A percentile compares a stretch with the other conserved stretches of the same genome.
Evolutionary conservation across 306 rosid species (phyloP).

Genomic region (Cicer judaicum): DNA sequence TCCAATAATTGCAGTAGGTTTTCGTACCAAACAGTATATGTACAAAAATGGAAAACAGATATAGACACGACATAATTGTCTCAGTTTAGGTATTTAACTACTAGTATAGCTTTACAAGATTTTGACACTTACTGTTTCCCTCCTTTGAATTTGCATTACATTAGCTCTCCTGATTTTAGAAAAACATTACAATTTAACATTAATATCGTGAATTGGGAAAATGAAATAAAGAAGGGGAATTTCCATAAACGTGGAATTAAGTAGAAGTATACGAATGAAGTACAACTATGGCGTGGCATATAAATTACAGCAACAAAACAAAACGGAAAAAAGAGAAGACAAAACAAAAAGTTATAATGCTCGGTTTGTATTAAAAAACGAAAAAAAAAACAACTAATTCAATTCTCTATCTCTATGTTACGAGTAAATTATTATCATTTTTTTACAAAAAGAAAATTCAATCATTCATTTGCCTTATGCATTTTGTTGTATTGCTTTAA

Average conservation of each 20-base stretch:
- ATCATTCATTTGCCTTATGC: background rate
- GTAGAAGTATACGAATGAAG: slow-evolving; percentile 1
- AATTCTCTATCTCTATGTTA: background rate
- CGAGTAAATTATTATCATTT: background rate
- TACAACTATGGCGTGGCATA: slow-evolving; percentile 1
- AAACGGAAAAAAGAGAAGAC: slow-evolving; percentile 17
- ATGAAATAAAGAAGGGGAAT: background rate
- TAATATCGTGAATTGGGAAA: slow-evolving; percentile 37
- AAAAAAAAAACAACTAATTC: background rate
- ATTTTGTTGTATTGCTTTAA: background rate
- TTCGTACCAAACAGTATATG: background rate
- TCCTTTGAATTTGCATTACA: background rate
- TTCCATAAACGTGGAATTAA: slow-evolving; percentile 6
- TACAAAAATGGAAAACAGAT: slow-evolving; percentile 23
- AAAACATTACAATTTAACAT: slow-evolving; percentile 11
- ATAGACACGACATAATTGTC: slow-evolving; percentile 32
- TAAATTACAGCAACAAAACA: slow-evolving; percentile 26
- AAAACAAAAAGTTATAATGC: slow-evolving; percentile 10
- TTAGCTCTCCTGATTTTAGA: slow-evolving; percentile 16
- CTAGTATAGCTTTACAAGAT: slow-evolving; percentile 19
- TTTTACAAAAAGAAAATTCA: slow-evolving; percentile 19
- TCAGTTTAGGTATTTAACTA: background rate
- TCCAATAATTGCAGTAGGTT: slow-evolving; percentile 16
- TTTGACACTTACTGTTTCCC: slow-evolving; percentile 26
- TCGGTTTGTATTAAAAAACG: background rate